Percentiles rank a stretch among this genome's conserved stretches.
These are phyloP conservation scores for Cucurbita pepo DNA, from an alignment of 306 rosid species.

Conservation along the genomic window DNA sequence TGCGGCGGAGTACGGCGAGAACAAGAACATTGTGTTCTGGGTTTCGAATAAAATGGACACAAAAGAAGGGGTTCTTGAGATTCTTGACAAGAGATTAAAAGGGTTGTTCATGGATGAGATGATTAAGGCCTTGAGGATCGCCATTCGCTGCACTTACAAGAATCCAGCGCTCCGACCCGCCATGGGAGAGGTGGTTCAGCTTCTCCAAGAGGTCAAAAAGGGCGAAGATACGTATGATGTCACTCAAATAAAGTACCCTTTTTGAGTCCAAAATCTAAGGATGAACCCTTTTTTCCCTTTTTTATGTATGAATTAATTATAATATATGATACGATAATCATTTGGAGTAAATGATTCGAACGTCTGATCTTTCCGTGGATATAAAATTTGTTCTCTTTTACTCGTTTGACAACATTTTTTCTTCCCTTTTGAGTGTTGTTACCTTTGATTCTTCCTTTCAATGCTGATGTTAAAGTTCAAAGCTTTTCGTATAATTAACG, in stretches of 20 bases:
- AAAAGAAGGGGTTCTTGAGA: slow-evolving; percentile 65
- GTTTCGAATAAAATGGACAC: slow-evolving; percentile 82
- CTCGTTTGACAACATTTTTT: not conserved
- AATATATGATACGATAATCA: not conserved
- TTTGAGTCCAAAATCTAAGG: not conserved
- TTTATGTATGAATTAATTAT: not conserved
- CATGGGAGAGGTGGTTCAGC: slow-evolving; percentile 84
- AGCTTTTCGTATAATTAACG: not conserved
- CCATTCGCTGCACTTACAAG: slow-evolving; percentile 79
- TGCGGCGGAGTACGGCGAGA: slow-evolving; percentile 76
- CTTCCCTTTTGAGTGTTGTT: not conserved
- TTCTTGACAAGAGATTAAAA: slow-evolving; percentile 40
- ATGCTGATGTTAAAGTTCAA: fast-evolving
- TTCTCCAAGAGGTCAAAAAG: slow-evolving; percentile 34
- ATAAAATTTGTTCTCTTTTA: not conserved
- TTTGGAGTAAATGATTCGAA: too few relatives aligned
- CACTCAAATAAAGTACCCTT: not conserved
- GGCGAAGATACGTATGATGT: not conserved
- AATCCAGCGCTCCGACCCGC: slow-evolving; percentile 64
- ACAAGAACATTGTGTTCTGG: slow-evolving; percentile 75
- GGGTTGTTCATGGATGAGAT: slow-evolving; percentile 54
- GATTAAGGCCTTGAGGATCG: slow-evolving; percentile 53
- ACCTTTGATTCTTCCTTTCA: not conserved
- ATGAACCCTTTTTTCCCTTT: not conserved
- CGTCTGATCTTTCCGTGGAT: too few relatives aligned